These are phyloP conservation scores for Nigrograna mackinnonii DNA, from an alignment of 2,329 filamentous ascomycete genomes.

Conservation along the genomic window DNA sequence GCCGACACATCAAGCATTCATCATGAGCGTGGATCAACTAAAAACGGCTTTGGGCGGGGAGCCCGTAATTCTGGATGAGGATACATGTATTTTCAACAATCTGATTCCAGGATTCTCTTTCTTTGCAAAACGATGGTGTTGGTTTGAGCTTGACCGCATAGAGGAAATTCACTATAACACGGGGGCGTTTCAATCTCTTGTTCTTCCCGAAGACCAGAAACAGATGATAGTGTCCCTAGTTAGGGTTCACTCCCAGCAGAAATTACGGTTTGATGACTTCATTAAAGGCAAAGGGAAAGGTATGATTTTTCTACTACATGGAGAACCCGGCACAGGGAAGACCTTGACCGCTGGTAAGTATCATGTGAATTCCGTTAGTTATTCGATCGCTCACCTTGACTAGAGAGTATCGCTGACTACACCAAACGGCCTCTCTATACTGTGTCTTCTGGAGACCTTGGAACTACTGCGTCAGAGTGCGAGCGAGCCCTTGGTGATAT, in stretches of 20 bases:
- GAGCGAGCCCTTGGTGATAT: not conserved
- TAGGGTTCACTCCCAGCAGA: constrained; percentile 1
- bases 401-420: constrained; percentile 2
- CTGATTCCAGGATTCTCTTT: not conserved
- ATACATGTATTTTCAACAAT: not conserved
- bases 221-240: not conserved
- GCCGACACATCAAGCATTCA: not conserved
- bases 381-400: not conserved
- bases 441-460: no score
- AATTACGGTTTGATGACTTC: constrained; percentile 52
- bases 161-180: not conserved
- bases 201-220: not conserved
- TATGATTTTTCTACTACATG: constrained; percentile 43
- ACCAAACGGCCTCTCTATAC: no score
- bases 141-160: not conserved
- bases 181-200: not conserved
- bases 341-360: constrained; percentile 33
- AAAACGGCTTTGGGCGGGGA: not conserved
- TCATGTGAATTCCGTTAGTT: constrained; percentile 27
- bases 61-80: not conserved
- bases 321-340: constrained; percentile 46
- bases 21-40: not conserved
- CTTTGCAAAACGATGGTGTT: not conserved
- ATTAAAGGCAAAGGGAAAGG: constrained; percentile 57
- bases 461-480: no score